Conservation (phyloP, 2,329 filamentous ascomycete genomes). For the Botryotinia convoluta region DNA sequence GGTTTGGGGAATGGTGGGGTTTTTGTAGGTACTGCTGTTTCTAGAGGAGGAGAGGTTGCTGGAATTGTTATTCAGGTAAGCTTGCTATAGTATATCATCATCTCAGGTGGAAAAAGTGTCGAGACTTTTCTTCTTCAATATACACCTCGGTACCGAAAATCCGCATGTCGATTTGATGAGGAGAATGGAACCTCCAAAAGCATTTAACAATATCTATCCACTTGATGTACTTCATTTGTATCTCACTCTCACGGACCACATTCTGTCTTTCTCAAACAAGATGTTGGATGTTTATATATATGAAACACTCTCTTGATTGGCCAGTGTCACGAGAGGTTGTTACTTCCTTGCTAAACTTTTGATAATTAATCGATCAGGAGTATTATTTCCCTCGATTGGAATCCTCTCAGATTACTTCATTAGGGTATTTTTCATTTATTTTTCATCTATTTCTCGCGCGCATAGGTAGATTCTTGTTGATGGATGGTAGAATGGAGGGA, state of each 20-base stretch:
- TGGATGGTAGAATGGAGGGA: no score
- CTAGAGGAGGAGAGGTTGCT: no score
- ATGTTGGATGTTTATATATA: background rate
- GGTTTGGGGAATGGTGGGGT: no score
- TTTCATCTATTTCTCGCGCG: background rate
- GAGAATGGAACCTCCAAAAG: background rate
- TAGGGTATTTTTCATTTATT: background rate
- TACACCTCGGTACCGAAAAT: no score
- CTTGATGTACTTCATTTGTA: constrained; percentile 7
- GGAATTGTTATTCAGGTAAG: no score
- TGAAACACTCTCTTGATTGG: constrained; percentile 12
- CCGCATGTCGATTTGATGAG: no score
- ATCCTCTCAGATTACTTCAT: background rate
- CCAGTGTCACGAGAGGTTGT: background rate
- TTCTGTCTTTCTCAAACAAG: background rate
- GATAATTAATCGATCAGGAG: background rate
- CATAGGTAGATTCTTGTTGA: no score
- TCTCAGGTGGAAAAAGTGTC: no score
- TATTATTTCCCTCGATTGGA: background rate
- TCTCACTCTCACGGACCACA: background rate
- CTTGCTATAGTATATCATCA: no score
- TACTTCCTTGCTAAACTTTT: background rate
- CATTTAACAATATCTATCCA: background rate
- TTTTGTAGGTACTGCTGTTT: no score
- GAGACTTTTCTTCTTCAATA: no score